Conservation (phyloP, 2,329 filamentous ascomycete species). For the Amylocarpus encephaloides region DNA sequence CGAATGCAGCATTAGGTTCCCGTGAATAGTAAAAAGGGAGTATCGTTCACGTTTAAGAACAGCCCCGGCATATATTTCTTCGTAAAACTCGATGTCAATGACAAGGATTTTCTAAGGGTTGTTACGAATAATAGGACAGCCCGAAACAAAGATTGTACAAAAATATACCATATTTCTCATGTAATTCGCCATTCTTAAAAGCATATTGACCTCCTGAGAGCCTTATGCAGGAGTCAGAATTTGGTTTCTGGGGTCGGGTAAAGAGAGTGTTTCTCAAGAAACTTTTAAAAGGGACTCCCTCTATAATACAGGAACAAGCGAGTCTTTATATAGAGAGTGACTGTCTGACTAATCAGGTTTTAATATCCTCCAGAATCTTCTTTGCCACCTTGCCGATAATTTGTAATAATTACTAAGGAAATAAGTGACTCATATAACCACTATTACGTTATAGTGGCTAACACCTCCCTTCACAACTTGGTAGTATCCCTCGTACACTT, state of each 20-base stretch:
- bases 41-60: constrained; percentile 12
- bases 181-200: constrained; percentile 20
- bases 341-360: too few species aligned
- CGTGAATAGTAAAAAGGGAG: constrained; percentile 5
- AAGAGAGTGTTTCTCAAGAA: too few species aligned
- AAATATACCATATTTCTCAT: constrained; percentile 23
- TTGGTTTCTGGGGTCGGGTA: too few species aligned
- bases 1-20: constrained; percentile 8
- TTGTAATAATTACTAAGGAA: too few species aligned
- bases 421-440: too few species aligned
- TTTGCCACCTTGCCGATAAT: too few species aligned
- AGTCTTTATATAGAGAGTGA: too few species aligned
- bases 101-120: constrained; percentile 27
- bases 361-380: too few species aligned
- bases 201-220: constrained; percentile 13
- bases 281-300: too few species aligned
- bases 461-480: constrained; percentile 13
- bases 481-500: constrained; percentile 25
- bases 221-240: too few species aligned
- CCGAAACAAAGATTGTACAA: not conserved
- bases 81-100: constrained; percentile 23
- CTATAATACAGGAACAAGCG: too few species aligned
- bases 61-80: constrained; percentile 10
- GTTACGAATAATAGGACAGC: constrained; percentile 25
- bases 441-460: too few species aligned